Evolutionary conservation across 768 basidiomycete genomes (phyloP), one percentile per base, ranked within the genome.

Genomic region (Ephemerocybe angulata): DNA sequence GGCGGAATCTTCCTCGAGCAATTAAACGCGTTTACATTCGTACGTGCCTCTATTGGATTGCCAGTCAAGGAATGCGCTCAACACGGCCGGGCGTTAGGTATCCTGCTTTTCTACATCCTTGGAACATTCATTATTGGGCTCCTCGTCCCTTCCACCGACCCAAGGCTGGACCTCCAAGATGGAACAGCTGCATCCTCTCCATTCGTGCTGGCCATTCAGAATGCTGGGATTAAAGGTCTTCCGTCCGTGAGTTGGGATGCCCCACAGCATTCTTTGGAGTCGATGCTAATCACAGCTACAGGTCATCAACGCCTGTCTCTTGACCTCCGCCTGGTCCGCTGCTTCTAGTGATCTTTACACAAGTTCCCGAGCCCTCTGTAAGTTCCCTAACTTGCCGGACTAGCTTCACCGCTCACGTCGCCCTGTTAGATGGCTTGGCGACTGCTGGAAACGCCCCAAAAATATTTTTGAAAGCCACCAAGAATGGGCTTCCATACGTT

Each of bases 271-370:
- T 31, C 42, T 28, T 19, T 19, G 8, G 25, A 29, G 37, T 13
- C 28, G 25, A 24, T 25, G 19, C 38, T 54, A n/a, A 52, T 61
- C 13, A 46, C 42, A 25, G 28, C 51, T 7, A 12, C 42, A 88
- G 86, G 74, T 91, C 35, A 90, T 92, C 66, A 93, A 91, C 63
- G 89, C 87, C 3, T 85, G 82, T 66, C 76, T 96, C 13, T 71
- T 98, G 59, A 91, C 88, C 35, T 91, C 93, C 2, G 93, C 94
- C 4, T 94, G 90, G 87, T 96, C 93, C 24, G 93, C 94, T 30
- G 91, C 90, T 4, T 87, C 86, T 22, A 89, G 87, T 67, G 93
- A 96, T 66, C 68, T 97, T 43, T 96, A 93, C 72, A 94, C 92
- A 3, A 87, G 87, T 43, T 93, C 93, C 17, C 85, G 90, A 52